phyloP scores from a whole-genome alignment of 139 green algal species.

The Klebsormidium nitens region DNA sequence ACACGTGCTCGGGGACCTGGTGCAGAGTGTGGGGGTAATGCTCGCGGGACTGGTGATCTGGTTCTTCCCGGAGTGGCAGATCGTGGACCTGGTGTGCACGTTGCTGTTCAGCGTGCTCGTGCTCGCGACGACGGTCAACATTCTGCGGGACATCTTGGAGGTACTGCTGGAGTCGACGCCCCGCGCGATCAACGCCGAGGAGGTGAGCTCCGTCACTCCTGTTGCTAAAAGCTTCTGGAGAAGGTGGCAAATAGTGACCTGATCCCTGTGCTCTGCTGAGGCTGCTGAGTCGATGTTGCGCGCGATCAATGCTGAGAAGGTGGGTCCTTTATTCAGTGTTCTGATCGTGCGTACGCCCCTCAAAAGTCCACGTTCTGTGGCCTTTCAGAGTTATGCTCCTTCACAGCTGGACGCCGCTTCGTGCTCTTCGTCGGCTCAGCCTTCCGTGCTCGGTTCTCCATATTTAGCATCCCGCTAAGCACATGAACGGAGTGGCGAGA shows the following conservation, averaged over 20 bases:
- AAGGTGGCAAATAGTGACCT: constrained; percentile 8
- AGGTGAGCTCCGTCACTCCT: constrained; percentile 14
- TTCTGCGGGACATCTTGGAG: constrained; percentile 79
- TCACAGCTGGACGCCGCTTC: background rate
- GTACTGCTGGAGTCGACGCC: constrained; percentile 90
- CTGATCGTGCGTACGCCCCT: background rate
- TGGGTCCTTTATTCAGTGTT: background rate
- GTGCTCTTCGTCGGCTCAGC: too few species aligned
- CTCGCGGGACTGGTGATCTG: constrained; percentile 83
- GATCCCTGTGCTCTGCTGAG: too few species aligned
- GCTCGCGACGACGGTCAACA: constrained; percentile 68
- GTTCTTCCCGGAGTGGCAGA: constrained; percentile 52
- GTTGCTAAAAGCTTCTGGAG: too few species aligned
- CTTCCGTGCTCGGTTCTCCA: background rate
- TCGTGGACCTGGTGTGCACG: constrained; percentile 70
- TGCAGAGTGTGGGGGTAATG: constrained; percentile 83
- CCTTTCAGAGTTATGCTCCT: background rate
- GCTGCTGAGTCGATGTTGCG: too few species aligned
- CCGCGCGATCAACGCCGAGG: constrained; percentile 29
- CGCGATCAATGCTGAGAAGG: background rate
- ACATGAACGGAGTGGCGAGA: background rate
- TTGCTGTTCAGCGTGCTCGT: constrained; percentile 87
- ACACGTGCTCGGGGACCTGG: constrained; percentile 86
- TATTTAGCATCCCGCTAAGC: background rate
- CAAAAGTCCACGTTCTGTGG: background rate